These are phyloP conservation scores for Debaryomyces sp. DNA, from an alignment of 1,139 yeast species.

Conservation along the genomic window DNA sequence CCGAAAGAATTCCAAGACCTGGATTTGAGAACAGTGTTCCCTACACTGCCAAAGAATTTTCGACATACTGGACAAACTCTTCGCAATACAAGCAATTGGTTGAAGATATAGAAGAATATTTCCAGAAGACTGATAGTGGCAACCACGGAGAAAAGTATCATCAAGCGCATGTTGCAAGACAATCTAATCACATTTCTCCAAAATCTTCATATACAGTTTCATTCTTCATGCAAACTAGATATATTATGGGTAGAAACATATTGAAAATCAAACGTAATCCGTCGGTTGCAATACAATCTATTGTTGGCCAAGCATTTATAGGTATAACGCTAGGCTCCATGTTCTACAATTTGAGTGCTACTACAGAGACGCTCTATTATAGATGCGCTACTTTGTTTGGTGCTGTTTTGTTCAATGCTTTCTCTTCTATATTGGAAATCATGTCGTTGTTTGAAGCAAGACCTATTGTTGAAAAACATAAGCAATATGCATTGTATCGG, in stretches of 20 bases:
- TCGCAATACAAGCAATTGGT: slow-evolving; percentile 43
- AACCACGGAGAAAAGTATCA: slow-evolving; percentile 39
- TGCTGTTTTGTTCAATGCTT: slow-evolving; percentile 61
- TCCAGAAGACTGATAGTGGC: slow-evolving; percentile 32
- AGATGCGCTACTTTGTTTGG: slow-evolving; percentile 77
- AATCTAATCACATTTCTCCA: slow-evolving; percentile 55
- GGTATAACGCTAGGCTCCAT: slow-evolving; percentile 69
- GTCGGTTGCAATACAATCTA: slow-evolving; percentile 59
- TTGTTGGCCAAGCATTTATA: slow-evolving; percentile 70
- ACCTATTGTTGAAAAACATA: slow-evolving; percentile 83
- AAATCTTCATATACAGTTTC: slow-evolving; percentile 68
- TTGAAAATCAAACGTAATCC: slow-evolving; percentile 69
- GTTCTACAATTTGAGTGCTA: slow-evolving; percentile 62
- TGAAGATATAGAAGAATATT: slow-evolving; percentile 34
- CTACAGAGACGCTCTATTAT: slow-evolving; percentile 55
- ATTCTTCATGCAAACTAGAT: slow-evolving; percentile 63
- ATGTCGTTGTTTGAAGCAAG: slow-evolving; percentile 51
- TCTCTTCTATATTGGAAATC: slow-evolving; percentile 74
- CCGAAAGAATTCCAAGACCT: slow-evolving; percentile 44
- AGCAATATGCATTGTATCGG: slow-evolving; percentile 71
- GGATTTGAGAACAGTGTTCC: slow-evolving; percentile 69
- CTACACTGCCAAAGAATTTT: slow-evolving; percentile 68
- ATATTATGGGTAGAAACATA: slow-evolving; percentile 61
- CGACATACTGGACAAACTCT: slow-evolving; percentile 64
- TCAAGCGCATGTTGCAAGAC: slow-evolving; percentile 59